phyloP scores from a whole-genome alignment of 306 rosid genomes.

The Albizia julibrissin region DNA sequence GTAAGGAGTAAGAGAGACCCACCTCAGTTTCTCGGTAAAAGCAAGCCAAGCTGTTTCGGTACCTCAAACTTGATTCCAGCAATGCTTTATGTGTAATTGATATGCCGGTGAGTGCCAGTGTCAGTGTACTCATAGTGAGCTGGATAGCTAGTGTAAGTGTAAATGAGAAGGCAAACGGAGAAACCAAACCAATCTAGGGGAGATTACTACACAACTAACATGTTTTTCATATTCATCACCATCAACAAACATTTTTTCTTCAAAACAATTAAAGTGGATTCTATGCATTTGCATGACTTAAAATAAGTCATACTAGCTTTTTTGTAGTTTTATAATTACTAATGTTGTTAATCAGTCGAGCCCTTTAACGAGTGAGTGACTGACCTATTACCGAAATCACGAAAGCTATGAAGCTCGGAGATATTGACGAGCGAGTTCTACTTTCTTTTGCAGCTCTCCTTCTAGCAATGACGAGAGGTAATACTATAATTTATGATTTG shows the following conservation, averaged over 20 bases:
- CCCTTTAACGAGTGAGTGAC: not conserved
- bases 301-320: too few relatives aligned
- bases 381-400: constrained; percentile 80
- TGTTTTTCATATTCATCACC: too few relatives aligned
- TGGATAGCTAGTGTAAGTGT: not conserved
- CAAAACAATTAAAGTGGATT: too few relatives aligned
- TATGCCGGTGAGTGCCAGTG: not conserved
- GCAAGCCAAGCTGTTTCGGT: not conserved
- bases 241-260: too few relatives aligned
- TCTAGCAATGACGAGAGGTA: too few relatives aligned
- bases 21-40: not conserved
- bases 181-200: not conserved
- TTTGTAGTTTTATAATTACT: too few relatives aligned
- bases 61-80: not conserved
- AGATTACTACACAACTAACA: not conserved
- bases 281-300: too few relatives aligned
- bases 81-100: not conserved
- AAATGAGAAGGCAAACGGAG: not conserved
- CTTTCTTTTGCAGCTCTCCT: too few relatives aligned
- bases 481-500: too few relatives aligned
- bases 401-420: constrained; percentile 91
- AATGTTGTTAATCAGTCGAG: too few relatives aligned
- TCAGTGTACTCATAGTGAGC: too few relatives aligned
- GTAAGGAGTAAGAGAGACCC: not conserved
- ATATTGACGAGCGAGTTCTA: constrained; percentile 49